Evolutionary conservation across 1,284 basidiomycete genomes (phyloP), one percentile per base, ranked within the genome.

Genomic region (Austroboletus niveus): DNA sequence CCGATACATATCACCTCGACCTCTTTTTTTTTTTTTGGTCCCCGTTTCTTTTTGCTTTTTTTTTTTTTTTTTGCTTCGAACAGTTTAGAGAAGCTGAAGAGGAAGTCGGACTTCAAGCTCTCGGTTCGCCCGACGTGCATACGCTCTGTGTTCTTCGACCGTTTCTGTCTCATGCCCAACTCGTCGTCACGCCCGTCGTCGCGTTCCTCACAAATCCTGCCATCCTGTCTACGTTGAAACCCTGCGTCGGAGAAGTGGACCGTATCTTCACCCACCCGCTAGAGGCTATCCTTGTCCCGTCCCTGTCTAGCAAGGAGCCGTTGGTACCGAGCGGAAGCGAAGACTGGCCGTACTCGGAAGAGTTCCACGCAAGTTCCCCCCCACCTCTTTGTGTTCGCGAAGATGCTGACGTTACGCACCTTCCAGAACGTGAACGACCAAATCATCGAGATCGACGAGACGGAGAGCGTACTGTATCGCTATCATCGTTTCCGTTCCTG

Each of bases 41-140:
- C 17, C 17, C 17, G 17, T 17, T 17, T 17, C 17, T 17, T 17
- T 17, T 17, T 17, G 17, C 17, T 17, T 17, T 24, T n/a, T n/a
- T n/a, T n/a, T n/a, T n/a, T 17, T 17, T 17, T 17, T 17, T 17
- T 17, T 17, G 17, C 17, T 17, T 17, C 22, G 15, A 31, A 47
- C 60, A 93, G 90, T 78, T 79, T 42, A 77, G 92, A 54, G 92
- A 94, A 71, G 92, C 92, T 0, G 68, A 81, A 55, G 92, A 94
- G 70, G 92, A 94, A 72, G 85, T 92, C 14, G 80, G 70, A 2
- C 74, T 94, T 1, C 85, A 24, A 24, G 22, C 90, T 0, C 64
- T 81, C 2, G 55, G 74, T 49, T 79, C 78, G 42, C 77, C 82
- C 0, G 65, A 79, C 47, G 70, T 92, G 10, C 77, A 87, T 63